These are phyloP conservation scores for Raphidocelis subcapitata DNA, from an alignment of 139 green algal genomes.

Conservation along the genomic window DNA sequence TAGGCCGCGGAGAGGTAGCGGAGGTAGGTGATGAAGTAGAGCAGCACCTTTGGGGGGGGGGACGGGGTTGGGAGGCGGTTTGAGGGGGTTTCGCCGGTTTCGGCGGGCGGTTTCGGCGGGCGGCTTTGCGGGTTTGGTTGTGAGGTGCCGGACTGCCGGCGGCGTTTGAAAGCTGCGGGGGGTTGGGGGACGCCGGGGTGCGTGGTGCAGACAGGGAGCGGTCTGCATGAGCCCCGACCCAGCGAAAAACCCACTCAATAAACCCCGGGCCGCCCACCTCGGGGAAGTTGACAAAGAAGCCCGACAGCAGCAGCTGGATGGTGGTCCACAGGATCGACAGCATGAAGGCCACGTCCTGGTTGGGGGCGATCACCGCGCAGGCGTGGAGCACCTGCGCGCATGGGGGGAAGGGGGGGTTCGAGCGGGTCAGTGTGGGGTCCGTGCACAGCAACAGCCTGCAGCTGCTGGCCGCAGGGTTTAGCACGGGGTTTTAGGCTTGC, in stretches of 20 bases:
- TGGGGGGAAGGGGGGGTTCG: neutral
- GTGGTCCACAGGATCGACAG: slow-evolving; percentile 31
- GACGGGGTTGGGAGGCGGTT: neutral
- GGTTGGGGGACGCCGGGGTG: neutral
- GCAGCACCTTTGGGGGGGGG: neutral
- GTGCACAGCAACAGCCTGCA: neutral
- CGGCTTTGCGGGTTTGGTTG: too few species aligned
- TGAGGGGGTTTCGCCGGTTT: neutral
- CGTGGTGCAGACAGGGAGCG: neutral
- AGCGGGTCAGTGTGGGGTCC: neutral
- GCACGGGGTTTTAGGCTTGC: neutral
- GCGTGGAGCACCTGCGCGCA: slow-evolving; percentile 24
- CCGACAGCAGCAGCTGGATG: slow-evolving; percentile 32
- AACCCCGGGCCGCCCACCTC: slow-evolving; percentile 14
- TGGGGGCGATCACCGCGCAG: slow-evolving; percentile 27
- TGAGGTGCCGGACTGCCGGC: too few species aligned
- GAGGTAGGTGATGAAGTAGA: slow-evolving; percentile 21
- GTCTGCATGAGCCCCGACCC: neutral
- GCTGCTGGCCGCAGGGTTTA: neutral
- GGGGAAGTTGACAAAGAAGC: slow-evolving; percentile 34
- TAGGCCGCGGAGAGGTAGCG: slow-evolving; percentile 20
- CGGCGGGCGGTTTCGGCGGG: neutral
- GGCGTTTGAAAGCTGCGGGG: too few species aligned
- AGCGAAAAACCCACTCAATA: neutral
- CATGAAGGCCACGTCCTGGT: slow-evolving; percentile 41